Evolutionary conservation across 352 stramenopile species (phyloP).

Genomic region (Globisporangium polare): DNA sequence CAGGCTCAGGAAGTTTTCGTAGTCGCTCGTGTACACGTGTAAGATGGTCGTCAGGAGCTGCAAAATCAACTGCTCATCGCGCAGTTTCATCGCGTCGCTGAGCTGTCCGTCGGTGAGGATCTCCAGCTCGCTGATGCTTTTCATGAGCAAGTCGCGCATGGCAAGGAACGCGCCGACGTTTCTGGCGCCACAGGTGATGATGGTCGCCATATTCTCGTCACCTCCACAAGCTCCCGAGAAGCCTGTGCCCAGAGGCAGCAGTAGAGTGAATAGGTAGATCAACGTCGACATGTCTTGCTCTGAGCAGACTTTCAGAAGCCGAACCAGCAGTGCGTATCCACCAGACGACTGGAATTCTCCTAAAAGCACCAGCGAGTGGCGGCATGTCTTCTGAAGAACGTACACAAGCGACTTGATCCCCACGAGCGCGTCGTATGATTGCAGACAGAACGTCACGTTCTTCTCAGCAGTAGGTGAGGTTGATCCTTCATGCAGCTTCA

Average conservation of each 20-base stretch:
- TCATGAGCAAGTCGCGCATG: constrained; percentile 64
- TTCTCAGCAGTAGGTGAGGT: neutral
- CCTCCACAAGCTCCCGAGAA: constrained; percentile 32
- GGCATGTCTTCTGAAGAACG: constrained; percentile 58
- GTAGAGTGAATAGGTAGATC: constrained; percentile 45
- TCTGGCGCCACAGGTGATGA: constrained; percentile 42
- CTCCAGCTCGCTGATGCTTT: constrained; percentile 34
- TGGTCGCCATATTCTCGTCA: constrained; percentile 34
- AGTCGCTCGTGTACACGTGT: constrained; percentile 69
- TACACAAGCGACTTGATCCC: constrained; percentile 55
- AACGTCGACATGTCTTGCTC: constrained; percentile 40
- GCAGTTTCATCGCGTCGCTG: constrained; percentile 9
- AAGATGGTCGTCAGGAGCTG: constrained; percentile 62
- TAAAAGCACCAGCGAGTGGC: constrained; percentile 55
- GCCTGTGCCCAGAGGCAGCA: constrained; percentile 57
- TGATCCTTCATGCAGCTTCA: neutral
- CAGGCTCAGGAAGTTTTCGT: constrained; percentile 67
- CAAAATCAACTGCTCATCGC: constrained; percentile 46
- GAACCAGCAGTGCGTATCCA: constrained; percentile 53
- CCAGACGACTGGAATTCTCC: constrained; percentile 63
- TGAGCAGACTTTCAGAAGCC: constrained; percentile 32
- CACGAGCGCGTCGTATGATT: constrained; percentile 42
- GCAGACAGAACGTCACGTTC: constrained; percentile 26
- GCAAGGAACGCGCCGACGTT: constrained; percentile 61
- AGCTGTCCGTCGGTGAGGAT: constrained; percentile 5